Evolutionary conservation across 208 protist genomes (phyloP).

Genomic region (Crithidia fasciculata): DNA sequence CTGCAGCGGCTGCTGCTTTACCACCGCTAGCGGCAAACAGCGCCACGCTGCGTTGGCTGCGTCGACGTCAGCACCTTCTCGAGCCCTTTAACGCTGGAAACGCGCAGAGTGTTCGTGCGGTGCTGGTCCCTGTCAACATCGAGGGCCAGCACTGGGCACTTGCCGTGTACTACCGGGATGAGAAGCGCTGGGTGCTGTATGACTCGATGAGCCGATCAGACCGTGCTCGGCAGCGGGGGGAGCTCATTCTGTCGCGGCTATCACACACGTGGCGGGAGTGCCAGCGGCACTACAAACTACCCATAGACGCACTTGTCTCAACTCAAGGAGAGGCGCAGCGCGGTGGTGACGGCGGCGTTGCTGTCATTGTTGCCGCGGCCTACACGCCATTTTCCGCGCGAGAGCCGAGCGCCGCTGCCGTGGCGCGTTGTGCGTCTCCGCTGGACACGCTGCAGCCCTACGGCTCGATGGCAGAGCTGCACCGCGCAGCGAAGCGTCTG

Average conservation of each 20-base stretch:
- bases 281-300: constrained; percentile 32
- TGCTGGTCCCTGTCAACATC: constrained; percentile 82
- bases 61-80: constrained; percentile 65
- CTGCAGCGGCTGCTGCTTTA: neutral
- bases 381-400: constrained; percentile 3
- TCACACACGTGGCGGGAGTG: constrained; percentile 50
- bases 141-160: constrained; percentile 77
- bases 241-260: constrained; percentile 39
- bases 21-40: constrained; percentile 40
- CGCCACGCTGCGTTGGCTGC: constrained; percentile 74
- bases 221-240: constrained; percentile 18
- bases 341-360: neutral
- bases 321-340: neutral
- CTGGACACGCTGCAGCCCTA: constrained; percentile 29
- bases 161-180: constrained; percentile 58
- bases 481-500: constrained; percentile 28
- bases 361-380: neutral
- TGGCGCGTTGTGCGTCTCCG: neutral
- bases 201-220: constrained; percentile 63
- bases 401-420: neutral
- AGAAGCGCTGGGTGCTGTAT: constrained; percentile 57
- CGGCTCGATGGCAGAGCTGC: constrained; percentile 20
- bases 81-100: constrained; percentile 32
- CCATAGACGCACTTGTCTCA: neutral
- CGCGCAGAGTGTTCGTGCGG: constrained; percentile 39